phyloP scores from a whole-genome alignment of 352 stramenopile species.

The Phytophthora aleatoria region DNA sequence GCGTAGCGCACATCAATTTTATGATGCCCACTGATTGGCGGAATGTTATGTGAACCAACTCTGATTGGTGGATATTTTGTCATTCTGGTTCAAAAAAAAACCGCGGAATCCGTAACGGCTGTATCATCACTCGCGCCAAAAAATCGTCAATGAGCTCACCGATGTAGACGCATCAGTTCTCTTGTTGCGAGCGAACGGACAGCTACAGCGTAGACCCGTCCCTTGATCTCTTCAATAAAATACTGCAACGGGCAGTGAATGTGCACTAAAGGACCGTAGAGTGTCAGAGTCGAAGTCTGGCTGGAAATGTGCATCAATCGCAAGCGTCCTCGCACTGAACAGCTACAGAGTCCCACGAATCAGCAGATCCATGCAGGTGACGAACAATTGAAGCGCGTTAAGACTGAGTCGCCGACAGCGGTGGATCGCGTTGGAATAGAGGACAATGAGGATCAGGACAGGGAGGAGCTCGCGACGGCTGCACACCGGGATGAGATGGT shows the following conservation, averaged over 20 bases:
- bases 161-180: slow-evolving; percentile 34
- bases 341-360: slow-evolving; percentile 16
- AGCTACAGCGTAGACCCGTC: neutral
- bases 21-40: slow-evolving; percentile 37
- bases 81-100: slow-evolving; percentile 5
- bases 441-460: slow-evolving; percentile 17
- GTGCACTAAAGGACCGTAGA: slow-evolving; percentile 1
- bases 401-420: slow-evolving; percentile 29
- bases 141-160: slow-evolving; percentile 24
- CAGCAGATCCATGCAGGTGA: slow-evolving; percentile 19
- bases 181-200: slow-evolving; percentile 31
- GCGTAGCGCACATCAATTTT: slow-evolving; percentile 7
- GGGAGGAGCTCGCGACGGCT: slow-evolving; percentile 29
- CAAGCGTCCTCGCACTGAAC: slow-evolving; percentile 27
- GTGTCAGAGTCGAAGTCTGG: neutral
- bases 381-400: slow-evolving; percentile 24
- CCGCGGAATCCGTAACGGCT: slow-evolving; percentile 17
- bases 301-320: slow-evolving; percentile 33
- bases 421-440: slow-evolving; percentile 14
- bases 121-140: slow-evolving; percentile 30
- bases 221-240: slow-evolving; percentile 1
- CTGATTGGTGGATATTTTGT: slow-evolving; percentile 46
- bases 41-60: slow-evolving; percentile 19
- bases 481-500: slow-evolving; percentile 70
- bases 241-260: slow-evolving; percentile 11